These are phyloP conservation scores for Boletus coccyginus DNA, from an alignment of 768 basidiomycete genomes.

Conservation along the genomic window DNA sequence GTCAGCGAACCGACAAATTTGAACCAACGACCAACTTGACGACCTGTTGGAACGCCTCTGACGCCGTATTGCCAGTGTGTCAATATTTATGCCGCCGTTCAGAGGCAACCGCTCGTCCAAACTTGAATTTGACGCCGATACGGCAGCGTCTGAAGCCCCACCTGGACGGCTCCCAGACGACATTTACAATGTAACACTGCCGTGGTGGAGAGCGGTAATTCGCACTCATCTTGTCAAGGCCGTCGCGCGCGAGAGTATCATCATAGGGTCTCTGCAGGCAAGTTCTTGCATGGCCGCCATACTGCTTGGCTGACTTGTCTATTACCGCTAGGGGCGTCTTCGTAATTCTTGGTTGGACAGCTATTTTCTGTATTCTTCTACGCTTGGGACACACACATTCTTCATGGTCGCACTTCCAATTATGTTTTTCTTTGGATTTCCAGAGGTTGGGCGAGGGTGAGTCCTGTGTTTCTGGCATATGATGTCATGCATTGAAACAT, in stretches of 20 bases:
- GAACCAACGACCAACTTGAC: background rate
- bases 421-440: slow-evolving; percentile 86
- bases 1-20: background rate
- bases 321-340: slow-evolving; percentile 41
- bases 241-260: slow-evolving; percentile 56
- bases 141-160: background rate
- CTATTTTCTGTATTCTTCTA: slow-evolving; percentile 82
- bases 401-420: slow-evolving; percentile 89
- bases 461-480: slow-evolving; percentile 20
- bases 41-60: background rate
- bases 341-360: slow-evolving; percentile 68
- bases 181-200: slow-evolving; percentile 62
- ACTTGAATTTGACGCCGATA: background rate
- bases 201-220: slow-evolving; percentile 62
- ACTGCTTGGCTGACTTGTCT: slow-evolving; percentile 9
- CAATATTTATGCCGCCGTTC: background rate
- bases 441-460: slow-evolving; percentile 70
- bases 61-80: background rate
- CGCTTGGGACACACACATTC: slow-evolving; percentile 84
- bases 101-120: background rate
- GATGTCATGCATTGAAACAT: background rate
- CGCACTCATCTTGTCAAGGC: slow-evolving; percentile 50
- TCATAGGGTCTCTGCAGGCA: slow-evolving; percentile 71
- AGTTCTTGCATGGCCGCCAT: slow-evolving; percentile 9
- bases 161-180: slow-evolving; percentile 35